Evolutionary conservation across 2,329 filamentous ascomycete genomes (phyloP).

Genomic region (Ophiostoma himal-ulmi): DNA sequence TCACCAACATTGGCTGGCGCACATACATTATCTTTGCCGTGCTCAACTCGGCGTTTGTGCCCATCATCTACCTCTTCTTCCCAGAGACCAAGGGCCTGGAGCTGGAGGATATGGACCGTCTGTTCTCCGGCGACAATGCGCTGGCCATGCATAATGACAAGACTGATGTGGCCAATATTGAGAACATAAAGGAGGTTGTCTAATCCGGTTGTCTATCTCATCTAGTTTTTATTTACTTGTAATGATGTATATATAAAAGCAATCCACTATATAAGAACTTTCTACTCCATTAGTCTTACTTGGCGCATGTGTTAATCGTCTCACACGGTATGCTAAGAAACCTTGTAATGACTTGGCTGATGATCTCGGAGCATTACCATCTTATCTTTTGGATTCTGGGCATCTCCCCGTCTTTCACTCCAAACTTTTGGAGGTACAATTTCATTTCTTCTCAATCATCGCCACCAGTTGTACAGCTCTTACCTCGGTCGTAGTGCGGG

Average conservation of each 20-base stretch:
- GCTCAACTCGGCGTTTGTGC: slow-evolving; percentile 57
- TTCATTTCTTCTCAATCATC: not conserved
- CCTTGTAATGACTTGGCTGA: not conserved
- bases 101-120: slow-evolving; percentile 59
- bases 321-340: not conserved
- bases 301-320: not conserved
- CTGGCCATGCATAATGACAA: slow-evolving; percentile 17
- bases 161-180: slow-evolving; percentile 14
- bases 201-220: not conserved
- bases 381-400: not conserved
- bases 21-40: slow-evolving; percentile 61
- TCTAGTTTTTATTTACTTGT: not conserved
- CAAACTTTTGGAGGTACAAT: not conserved
- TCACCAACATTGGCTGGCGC: slow-evolving; percentile 49
- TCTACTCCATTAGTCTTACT: not conserved
- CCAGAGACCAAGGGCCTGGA: slow-evolving; percentile 59
- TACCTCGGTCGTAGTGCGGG: not conserved
- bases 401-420: not conserved
- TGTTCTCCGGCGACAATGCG: slow-evolving; percentile 31
- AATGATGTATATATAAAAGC: not conserved
- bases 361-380: not conserved
- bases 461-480: not conserved
- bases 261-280: not conserved
- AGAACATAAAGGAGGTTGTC: slow-evolving; percentile 12
- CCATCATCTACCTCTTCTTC: slow-evolving; percentile 56